phyloP scores from a whole-genome alignment of 768 basidiomycete species.

The Lactifluus hygrophoroides region DNA sequence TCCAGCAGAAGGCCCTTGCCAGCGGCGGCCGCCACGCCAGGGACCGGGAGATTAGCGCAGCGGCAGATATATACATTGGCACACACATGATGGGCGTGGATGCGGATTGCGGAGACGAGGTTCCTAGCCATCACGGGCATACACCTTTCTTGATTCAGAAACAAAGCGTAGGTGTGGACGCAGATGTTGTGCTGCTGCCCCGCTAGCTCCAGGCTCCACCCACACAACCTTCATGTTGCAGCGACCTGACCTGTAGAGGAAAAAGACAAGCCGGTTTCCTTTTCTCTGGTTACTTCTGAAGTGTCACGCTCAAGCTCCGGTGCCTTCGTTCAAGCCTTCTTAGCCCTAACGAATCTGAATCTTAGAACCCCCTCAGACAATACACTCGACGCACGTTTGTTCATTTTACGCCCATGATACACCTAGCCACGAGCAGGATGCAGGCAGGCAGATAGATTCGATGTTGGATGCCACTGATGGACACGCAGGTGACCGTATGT shows the following conservation, averaged over 20 bases:
- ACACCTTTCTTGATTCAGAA: background rate
- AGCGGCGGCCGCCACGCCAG: background rate
- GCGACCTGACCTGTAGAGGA: too few species aligned
- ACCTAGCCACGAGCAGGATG: background rate
- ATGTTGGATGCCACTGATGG: background rate
- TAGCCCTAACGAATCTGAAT: background rate
- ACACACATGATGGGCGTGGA: background rate
- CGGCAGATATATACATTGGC: background rate
- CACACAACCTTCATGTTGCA: background rate
- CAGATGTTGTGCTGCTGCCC: background rate
- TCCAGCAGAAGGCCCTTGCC: background rate
- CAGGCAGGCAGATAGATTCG: background rate
- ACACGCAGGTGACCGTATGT: background rate
- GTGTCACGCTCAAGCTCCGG: background rate
- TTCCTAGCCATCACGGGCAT: background rate
- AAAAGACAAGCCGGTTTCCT: background rate
- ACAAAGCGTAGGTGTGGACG: background rate
- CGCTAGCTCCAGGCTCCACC: background rate
- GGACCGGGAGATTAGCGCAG: background rate
- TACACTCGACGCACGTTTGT: background rate
- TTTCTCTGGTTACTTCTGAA: background rate
- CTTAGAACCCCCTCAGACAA: background rate
- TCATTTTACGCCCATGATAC: background rate
- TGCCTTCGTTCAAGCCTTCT: background rate
- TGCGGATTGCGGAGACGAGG: too few species aligned